These are phyloP conservation scores for Trametes villosa DNA, from an alignment of 768 basidiomycete species.

Conservation along the genomic window DNA sequence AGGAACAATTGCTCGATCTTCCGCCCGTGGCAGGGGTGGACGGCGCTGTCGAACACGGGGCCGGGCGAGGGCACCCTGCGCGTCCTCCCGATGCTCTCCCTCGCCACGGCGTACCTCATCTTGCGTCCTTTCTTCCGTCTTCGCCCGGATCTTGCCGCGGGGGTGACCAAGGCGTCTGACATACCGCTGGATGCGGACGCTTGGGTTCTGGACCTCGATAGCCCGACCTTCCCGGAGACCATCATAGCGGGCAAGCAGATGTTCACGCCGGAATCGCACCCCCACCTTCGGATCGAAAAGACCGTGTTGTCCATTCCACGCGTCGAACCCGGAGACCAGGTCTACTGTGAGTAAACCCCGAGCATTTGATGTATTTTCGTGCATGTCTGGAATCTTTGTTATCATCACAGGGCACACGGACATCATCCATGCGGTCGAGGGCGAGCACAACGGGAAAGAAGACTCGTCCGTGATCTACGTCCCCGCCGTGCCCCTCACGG, in stretches of 20 bases:
- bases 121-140: constrained; percentile 79
- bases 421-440: constrained; percentile 50
- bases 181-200: constrained; percentile 28
- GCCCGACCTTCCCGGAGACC: constrained; percentile 33
- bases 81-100: constrained; percentile 65
- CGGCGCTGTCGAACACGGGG: constrained; percentile 44
- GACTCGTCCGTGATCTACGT: constrained; percentile 81
- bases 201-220: constrained; percentile 34
- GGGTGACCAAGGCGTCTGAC: constrained; percentile 3
- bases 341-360: constrained; percentile 54
- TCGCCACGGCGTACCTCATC: constrained; percentile 73
- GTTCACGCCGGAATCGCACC: constrained; percentile 59
- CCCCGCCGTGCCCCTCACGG: constrained; percentile 68
- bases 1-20: constrained; percentile 34
- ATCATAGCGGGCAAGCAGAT: constrained; percentile 40
- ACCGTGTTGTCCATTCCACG: constrained; percentile 70
- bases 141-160: constrained; percentile 34
- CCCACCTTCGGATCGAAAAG: constrained; percentile 62
- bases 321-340: constrained; percentile 76
- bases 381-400: not conserved
- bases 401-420: constrained; percentile 38
- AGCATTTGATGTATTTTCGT: not conserved
- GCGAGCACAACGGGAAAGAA: constrained; percentile 53
- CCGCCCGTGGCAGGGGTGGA: constrained; percentile 76
- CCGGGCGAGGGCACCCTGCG: constrained; percentile 70